Evolutionary conservation across 169 alveolate species (phyloP).

Genomic region (Plasmodium blacklocki): DNA sequence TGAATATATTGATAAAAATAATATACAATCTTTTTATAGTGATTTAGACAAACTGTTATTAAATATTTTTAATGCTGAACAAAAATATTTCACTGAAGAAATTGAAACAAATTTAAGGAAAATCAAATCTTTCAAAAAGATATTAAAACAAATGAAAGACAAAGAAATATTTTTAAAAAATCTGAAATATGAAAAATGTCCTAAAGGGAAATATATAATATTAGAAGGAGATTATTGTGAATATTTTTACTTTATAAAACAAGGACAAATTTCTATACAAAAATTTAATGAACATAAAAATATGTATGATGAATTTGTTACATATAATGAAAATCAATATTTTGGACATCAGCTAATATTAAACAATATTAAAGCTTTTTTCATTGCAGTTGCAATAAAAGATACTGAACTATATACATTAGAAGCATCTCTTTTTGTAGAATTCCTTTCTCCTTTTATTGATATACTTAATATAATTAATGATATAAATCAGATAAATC

Average conservation of each 20-base stretch:
- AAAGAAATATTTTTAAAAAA: constrained; percentile 36
- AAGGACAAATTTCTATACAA: constrained; percentile 57
- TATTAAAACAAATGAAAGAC: constrained; percentile 51
- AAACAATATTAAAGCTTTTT: constrained; percentile 4
- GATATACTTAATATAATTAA: constrained; percentile 17
- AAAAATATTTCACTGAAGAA: constrained; percentile 73
- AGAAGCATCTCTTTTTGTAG: constrained; percentile 32
- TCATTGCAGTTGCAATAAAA: constrained; percentile 40
- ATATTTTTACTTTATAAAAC: constrained; percentile 59
- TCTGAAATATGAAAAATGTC: constrained; percentile 51
- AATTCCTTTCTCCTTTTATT: constrained; percentile 58
- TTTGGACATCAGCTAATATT: constrained; percentile 73
- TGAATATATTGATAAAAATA: constrained; percentile 49
- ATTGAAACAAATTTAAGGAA: constrained; percentile 66
- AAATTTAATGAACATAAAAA: constrained; percentile 72
- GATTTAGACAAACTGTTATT: constrained; percentile 58
- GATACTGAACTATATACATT: constrained; percentile 65
- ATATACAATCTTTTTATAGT: constrained; percentile 53
- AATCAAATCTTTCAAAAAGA: constrained; percentile 32
- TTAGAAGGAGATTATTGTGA: constrained; percentile 70
- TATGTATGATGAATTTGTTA: constrained; percentile 61
- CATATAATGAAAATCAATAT: constrained; percentile 20
- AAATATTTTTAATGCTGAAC: constrained; percentile 54
- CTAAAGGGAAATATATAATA: constrained; percentile 51
- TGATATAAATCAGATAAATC: constrained; percentile 20